Conservation (phyloP, 2,329 filamentous ascomycete genomes). For the Neophaeococcomyces mojaviensis region DNA sequence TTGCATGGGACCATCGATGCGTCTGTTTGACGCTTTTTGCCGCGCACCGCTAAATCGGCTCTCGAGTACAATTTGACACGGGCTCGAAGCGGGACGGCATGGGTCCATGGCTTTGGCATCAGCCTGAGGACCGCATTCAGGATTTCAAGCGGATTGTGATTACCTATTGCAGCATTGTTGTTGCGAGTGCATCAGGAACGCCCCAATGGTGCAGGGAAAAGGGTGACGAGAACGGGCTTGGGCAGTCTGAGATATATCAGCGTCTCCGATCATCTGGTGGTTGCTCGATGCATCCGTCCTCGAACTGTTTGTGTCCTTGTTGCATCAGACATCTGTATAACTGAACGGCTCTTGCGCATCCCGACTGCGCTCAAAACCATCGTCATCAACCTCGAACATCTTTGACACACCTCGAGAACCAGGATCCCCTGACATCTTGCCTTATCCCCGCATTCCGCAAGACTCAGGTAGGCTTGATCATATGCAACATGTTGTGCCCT, state of each 20-base stretch:
- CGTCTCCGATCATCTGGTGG: slow-evolving; percentile 4
- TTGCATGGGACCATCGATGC: no score
- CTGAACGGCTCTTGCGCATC: slow-evolving; percentile 1
- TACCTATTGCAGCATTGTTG: slow-evolving; percentile 3
- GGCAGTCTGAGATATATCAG: background rate
- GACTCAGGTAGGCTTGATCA: background rate
- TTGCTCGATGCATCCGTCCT: slow-evolving; percentile 5
- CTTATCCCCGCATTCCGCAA: background rate
- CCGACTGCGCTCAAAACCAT: background rate
- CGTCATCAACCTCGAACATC: background rate
- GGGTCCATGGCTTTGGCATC: background rate
- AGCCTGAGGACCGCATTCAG: background rate
- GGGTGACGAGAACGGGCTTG: background rate
- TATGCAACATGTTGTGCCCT: background rate
- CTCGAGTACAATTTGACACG: background rate
- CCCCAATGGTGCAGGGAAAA: slow-evolving; percentile 3
- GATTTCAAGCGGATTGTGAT: background rate
- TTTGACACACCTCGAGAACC: background rate
- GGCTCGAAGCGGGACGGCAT: background rate
- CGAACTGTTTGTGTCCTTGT: background rate
- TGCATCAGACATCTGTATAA: slow-evolving; percentile 1
- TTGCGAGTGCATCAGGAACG: background rate
- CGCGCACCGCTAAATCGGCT: no score
- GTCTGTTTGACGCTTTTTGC: no score
- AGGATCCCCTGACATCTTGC: background rate